Evolutionary conservation across 1,284 basidiomycete species (phyloP).

Genomic region (Rhodotorula sp.): DNA sequence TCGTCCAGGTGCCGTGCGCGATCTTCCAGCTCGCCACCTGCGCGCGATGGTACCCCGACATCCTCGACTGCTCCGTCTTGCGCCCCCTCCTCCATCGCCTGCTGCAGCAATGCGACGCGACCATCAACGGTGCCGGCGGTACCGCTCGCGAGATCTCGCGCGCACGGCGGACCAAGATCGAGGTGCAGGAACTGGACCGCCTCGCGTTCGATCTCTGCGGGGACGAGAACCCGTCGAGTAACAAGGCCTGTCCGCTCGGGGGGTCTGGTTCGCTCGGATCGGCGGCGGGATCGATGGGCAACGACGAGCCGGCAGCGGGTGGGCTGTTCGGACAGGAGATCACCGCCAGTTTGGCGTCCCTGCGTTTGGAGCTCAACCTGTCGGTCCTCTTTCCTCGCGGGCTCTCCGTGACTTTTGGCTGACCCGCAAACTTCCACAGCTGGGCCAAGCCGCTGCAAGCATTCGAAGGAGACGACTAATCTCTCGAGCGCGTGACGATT

Average conservation of each 20-base stretch:
- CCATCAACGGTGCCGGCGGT: slow-evolving; percentile 17
- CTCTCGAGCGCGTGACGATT: no score
- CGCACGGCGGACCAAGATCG: slow-evolving; percentile 27
- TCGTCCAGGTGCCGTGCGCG: slow-evolving; percentile 31
- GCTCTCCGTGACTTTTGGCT: not conserved
- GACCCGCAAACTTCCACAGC: not conserved
- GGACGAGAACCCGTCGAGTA: not conserved
- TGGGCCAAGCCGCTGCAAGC: slow-evolving; percentile 19
- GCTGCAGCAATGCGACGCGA: slow-evolving; percentile 32
- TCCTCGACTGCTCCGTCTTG: slow-evolving; percentile 20
- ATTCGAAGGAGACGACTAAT: slow-evolving; percentile 16
- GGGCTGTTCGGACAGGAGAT: slow-evolving; percentile 32
- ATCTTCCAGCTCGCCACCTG: slow-evolving; percentile 13
- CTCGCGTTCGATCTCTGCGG: slow-evolving; percentile 31
- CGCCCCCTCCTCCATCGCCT: slow-evolving; percentile 38
- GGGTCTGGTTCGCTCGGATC: not conserved
- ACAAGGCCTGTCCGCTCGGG: not conserved
- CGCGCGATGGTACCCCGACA: slow-evolving; percentile 29
- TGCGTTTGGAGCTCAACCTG: slow-evolving; percentile 37
- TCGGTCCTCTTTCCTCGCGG: not conserved
- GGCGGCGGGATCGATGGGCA: not conserved
- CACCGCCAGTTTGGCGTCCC: slow-evolving; percentile 26
- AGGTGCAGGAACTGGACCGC: slow-evolving; percentile 36
- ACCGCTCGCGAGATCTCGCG: slow-evolving; percentile 29
- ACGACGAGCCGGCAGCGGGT: not conserved